Evolutionary conservation across 1,284 basidiomycete species (phyloP).

Genomic region (Apiotrichum sp.): DNA sequence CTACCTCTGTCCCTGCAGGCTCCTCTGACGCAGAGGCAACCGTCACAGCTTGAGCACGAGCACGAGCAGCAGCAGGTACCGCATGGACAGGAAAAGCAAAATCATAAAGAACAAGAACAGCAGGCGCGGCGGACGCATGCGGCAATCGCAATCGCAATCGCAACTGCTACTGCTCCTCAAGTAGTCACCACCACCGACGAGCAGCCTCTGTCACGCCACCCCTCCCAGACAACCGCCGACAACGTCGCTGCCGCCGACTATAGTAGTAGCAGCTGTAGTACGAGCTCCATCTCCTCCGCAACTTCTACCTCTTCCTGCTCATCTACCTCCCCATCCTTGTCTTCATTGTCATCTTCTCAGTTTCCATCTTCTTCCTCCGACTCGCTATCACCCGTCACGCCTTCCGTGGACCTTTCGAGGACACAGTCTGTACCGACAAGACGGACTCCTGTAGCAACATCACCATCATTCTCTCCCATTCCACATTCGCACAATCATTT

Average conservation of each 20-base stretch:
- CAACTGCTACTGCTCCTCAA: no score
- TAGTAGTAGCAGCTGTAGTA: no score
- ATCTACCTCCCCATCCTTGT: not conserved
- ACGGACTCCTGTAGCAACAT: no score
- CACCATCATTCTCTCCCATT: no score
- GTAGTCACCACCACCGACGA: no score
- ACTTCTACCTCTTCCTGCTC: not conserved
- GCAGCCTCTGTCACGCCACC: not conserved
- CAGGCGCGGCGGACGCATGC: no score
- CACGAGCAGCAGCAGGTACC: not conserved
- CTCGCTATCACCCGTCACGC: no score
- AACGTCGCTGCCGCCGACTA: not conserved
- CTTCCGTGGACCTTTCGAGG: no score
- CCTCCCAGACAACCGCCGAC: not conserved
- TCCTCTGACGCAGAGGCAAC: not conserved
- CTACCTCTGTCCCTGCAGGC: no score
- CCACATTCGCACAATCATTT: no score
- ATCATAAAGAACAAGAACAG: no score
- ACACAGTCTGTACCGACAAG: not conserved
- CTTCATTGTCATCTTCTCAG: not conserved
- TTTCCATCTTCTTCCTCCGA: not conserved
- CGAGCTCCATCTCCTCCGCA: not conserved
- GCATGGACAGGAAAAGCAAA: not conserved
- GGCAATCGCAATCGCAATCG: no score
- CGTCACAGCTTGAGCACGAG: not conserved